Evolutionary conservation across 1,284 basidiomycete species (phyloP), one percentile per base, ranked within the genome.

Genomic region (Tylopilus sp.): DNA sequence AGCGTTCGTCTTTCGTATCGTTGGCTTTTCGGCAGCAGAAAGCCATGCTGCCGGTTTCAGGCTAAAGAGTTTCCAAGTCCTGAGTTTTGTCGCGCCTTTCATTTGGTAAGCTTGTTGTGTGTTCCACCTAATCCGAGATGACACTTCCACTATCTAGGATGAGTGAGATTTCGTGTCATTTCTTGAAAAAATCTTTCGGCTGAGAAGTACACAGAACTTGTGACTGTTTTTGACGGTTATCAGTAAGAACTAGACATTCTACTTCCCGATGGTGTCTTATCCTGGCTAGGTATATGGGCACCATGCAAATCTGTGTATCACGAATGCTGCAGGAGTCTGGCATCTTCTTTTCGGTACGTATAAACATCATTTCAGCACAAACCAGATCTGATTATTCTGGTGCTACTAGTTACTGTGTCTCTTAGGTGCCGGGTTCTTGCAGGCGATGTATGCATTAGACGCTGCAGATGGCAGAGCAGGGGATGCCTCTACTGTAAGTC

Each of bases 251-350:
- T 20, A 3, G 14, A 37, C 25, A 14, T n/a, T 8, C 28, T 17
- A 33, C 39, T 43, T 44, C 13, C 25, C 25, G 31, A 39, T 24
- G 17, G n/a, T 39, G 29, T 49, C 25, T 48, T 48, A 52, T 37
- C 24, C 22, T 15, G 8, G 4, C 52, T 46, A 88, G 85, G 63
- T 91, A 88, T 60, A 80, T 92, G 45, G 90, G 90, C 3, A 91
- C 86, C 1, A 87, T 90, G 86, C 89, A 92, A 63, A 91, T 94
- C 32, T 92, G 91, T 60, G 82, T 93, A 19, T 83, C 86, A 14
- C 81, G 90, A 14, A 97, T 97, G 94, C 74, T 97, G 57, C 85
- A 90, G 67, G 94, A 98, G 71, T 94, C 91, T 10, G 86, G 90
- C 5, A 93, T 96, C 52, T 98, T 98, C 77, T 94, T 96, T 76